Evolutionary conservation across 176 grass and related monocot genomes (phyloP), one percentile per base, ranked within the genome.

Genomic region (Eragrostis nindensis): DNA sequence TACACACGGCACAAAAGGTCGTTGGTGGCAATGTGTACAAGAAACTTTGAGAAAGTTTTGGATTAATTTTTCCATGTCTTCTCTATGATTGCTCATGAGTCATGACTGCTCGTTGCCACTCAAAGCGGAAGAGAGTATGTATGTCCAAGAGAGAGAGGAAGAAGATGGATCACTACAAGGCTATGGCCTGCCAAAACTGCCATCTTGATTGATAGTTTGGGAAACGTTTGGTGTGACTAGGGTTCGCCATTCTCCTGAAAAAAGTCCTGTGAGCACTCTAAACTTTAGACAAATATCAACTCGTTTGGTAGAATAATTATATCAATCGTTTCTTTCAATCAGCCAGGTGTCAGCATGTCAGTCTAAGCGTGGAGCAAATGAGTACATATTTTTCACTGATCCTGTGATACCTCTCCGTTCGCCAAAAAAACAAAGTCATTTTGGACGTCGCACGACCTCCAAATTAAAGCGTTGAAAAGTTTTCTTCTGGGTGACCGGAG

Each of bases 1-100:
- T 39, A 75, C 14, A 69, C 14, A 70, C 18, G 9, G 0, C 80
- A 52, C n/a, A 15, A 63, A 63, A 68, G 43, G 42, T 27, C 12
- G 52, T 27, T 75, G 13, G 40, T 14, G 50, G 16, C 80, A 80
- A 47, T 80, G 61, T 40, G 46, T 17, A 52, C 62, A 86, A 60
- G 13, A 75, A 76, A 77, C 55, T 50, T 87, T 87, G 39, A 47
- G 21, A 78, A 87, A 71, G 36, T 45, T 65, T 44, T 17, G 18
- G 29, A 45, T 12, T 47, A 55, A 8, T 3, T 22, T 65, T 83
- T 30, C 32, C 17, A 25, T 63, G 42, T 46, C 53, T 56, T 18
- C 39, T 41, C 11, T 76, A 22, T 69, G 71, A 68, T 73, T 61
- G 49, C 30, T 16, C 4, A 53, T 53, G 73, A 38, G 16, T 71